These are phyloP conservation scores for Ceratocystis diversiconidia DNA, from an alignment of 2,329 filamentous ascomycete species.

Conservation along the genomic window DNA sequence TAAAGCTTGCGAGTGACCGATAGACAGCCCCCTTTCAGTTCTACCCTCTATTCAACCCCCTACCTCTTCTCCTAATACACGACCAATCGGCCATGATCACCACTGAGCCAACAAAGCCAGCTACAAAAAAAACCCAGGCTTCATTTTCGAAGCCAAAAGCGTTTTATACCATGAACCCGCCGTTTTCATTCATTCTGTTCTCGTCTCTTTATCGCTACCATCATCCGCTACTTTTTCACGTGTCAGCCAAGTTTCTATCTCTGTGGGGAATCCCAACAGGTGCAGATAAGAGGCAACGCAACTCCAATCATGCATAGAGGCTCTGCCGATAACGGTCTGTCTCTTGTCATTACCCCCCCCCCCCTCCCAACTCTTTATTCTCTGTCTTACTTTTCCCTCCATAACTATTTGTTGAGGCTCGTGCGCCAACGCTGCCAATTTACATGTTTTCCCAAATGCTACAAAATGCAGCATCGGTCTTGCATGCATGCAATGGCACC, in stretches of 20 bases:
- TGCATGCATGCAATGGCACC: background rate
- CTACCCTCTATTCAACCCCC: no score
- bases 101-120: no score
- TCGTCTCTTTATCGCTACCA: background rate
- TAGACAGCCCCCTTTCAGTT: no score
- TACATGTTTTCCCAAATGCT: background rate
- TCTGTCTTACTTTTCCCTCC: no score
- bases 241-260: background rate
- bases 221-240: background rate
- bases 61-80: background rate
- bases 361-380: background rate
- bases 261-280: background rate
- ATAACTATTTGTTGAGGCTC: background rate
- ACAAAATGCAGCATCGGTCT: background rate
- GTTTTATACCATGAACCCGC: background rate
- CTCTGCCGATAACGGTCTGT: background rate
- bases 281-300: background rate
- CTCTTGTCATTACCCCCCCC: no score
- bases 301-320: background rate
- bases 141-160: background rate
- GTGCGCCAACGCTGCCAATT: background rate
- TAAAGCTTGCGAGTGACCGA: no score
- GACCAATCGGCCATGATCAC: background rate
- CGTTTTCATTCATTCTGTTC: background rate
- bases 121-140: no score